phyloP scores from a whole-genome alignment of 2,329 filamentous ascomycete genomes.

The Nemania sp. region DNA sequence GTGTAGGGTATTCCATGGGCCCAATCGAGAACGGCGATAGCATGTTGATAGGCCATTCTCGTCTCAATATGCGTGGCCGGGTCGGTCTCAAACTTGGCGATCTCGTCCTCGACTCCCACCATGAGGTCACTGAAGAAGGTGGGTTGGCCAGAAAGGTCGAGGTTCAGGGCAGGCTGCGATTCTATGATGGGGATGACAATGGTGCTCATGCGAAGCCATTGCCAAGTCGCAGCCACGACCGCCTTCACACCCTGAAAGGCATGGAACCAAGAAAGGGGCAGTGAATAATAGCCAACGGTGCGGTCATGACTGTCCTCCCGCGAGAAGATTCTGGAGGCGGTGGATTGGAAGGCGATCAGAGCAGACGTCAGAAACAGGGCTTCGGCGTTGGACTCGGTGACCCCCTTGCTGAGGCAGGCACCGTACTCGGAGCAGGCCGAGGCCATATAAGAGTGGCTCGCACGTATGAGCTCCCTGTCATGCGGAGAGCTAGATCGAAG shows the following conservation, averaged over 20 bases:
- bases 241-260: constrained; percentile 70
- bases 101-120: constrained; percentile 60
- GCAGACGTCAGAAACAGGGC: constrained; percentile 65
- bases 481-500: constrained; percentile 60
- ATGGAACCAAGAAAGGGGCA: constrained; percentile 69
- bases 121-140: constrained; percentile 67
- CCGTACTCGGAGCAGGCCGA: constrained; percentile 66
- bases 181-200: constrained; percentile 66
- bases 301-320: constrained; percentile 56
- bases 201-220: constrained; percentile 62
- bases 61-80: constrained; percentile 39
- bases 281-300: constrained; percentile 55
- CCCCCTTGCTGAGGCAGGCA: constrained; percentile 58
- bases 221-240: constrained; percentile 67
- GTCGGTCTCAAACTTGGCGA: constrained; percentile 43
- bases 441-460: constrained; percentile 68
- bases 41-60: constrained; percentile 64
- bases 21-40: constrained; percentile 70
- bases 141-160: constrained; percentile 58
- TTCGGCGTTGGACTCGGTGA: constrained; percentile 63
- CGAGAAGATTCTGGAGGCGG: constrained; percentile 64
- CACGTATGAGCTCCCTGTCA: constrained; percentile 64
- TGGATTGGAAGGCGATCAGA: constrained; percentile 69
- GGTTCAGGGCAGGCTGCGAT: constrained; percentile 64
- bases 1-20: constrained; percentile 64